These are phyloP conservation scores for Penicillium turbatum DNA, from an alignment of 495 filamentous ascomycete species.

Conservation along the genomic window DNA sequence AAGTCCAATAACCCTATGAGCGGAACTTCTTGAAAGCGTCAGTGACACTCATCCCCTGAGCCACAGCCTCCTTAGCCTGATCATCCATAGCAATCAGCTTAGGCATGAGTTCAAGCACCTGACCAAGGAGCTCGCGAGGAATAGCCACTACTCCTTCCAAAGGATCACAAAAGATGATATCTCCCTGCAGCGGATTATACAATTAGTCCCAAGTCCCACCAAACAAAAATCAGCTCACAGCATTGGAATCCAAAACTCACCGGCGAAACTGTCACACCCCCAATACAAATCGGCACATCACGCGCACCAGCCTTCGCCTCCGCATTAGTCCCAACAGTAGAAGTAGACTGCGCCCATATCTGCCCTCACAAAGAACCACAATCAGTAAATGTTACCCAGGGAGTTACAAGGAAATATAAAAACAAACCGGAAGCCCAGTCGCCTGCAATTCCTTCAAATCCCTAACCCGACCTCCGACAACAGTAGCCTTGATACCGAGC, in stretches of 20 bases:
- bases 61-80: slow-evolving; percentile 56
- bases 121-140: slow-evolving; percentile 46
- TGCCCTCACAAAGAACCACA: slow-evolving; percentile 12
- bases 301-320: slow-evolving; percentile 54
- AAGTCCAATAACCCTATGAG: not conserved
- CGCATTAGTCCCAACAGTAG: slow-evolving; percentile 56
- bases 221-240: not conserved
- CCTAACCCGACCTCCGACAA: slow-evolving; percentile 59
- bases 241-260: slow-evolving; percentile 27
- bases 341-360: slow-evolving; percentile 55
- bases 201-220: not conserved
- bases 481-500: slow-evolving; percentile 49
- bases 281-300: slow-evolving; percentile 50
- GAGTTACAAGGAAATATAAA: not conserved
- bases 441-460: slow-evolving; percentile 53
- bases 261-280: slow-evolving; percentile 45
- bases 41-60: slow-evolving; percentile 49
- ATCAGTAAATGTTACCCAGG: not conserved
- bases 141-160: slow-evolving; percentile 60
- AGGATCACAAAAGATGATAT: slow-evolving; percentile 60
- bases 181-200: slow-evolving; percentile 39
- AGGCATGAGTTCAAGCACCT: slow-evolving; percentile 52
- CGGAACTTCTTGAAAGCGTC: slow-evolving; percentile 53
- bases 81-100: slow-evolving; percentile 56
- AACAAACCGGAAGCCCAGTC: slow-evolving; percentile 46